Base-by-base conservation (phyloP, 225 moss, liverwort and hornwort genomes). In the Rhytidiadelphus loreus region DNA sequence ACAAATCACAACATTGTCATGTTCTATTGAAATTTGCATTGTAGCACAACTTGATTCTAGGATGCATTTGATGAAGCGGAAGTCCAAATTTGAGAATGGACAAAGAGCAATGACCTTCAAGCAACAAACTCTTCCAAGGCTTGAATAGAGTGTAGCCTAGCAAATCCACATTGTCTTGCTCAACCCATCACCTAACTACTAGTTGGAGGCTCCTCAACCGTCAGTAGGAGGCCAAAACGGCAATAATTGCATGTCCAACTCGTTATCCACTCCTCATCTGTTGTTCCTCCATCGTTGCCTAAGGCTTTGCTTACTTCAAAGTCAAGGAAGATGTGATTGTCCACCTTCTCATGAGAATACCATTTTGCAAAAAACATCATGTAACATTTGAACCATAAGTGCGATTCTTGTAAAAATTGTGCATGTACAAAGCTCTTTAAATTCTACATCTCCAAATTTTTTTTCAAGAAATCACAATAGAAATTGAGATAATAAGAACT, bases 271-370 rank as follows among this genome's bases (percentile, higher is more conserved):
- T 39, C 8, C 8, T 13, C 3, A 22, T 12, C 2, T 0, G 0
- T 37, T 69, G 7, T 41, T 25, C 41, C 1, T 70, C 2, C 0
- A 0, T 70, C 7, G 0, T 25, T 25, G 15, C 5, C 25, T 0
- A 70, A 70, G 13, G 3, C 14, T 70, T 5, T 41, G 1, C 3
- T 8, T 8, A 70, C 8, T 5, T 41, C 8, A 41, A 41, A 41
- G 25, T 41, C 4, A 39, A 24, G 4, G n/a, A 69, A 0, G 8
- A 15, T 25, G 14, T 41, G 8, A 24, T 25, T 41, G 3, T 8
- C 1, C 0, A 0, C 23, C 4, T 1, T 13, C 7, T 12, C 7
- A 1, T 1, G 2, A 0, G 2, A n/a, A 8, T 4, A 37, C 3
- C 0, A 2, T 37, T n/a, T 22, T 66, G 66, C 12, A n/a, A 66